A percentile compares a stretch with the other conserved stretches of the same genome.
phyloP scores from a whole-genome alignment of 805 yeast species.

The Ogataea paradorogensis region DNA sequence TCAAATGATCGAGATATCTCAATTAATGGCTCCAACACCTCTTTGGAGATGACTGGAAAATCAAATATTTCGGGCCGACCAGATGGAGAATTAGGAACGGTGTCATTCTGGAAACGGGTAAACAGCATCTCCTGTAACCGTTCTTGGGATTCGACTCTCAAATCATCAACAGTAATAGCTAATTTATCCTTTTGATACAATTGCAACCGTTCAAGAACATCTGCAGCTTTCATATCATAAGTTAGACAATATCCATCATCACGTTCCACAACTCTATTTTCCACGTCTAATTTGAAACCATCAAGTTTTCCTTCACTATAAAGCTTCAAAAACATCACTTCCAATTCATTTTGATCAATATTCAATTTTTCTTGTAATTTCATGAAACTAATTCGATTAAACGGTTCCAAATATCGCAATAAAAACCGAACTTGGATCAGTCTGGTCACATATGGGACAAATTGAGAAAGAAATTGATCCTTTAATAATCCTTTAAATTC shows the following conservation, averaged over 20 bases:
- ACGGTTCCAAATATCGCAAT: constrained; percentile 19
- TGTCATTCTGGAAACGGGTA: constrained; percentile 6
- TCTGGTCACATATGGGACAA: constrained; percentile 26
- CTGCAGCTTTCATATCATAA: constrained; percentile 6
- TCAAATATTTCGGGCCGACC: constrained; percentile 9
- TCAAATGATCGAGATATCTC: constrained; percentile 6
- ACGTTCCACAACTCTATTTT: constrained; percentile 18
- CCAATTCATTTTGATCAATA: constrained; percentile 19
- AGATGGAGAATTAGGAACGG: constrained; percentile 9
- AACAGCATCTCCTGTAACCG: constrained; percentile 5
- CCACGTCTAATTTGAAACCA: constrained; percentile 27
- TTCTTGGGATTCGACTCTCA: background rate
- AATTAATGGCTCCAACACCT: constrained; percentile 14
- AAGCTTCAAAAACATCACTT: constrained; percentile 25
- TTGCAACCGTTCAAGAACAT: constrained; percentile 16
- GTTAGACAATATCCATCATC: constrained; percentile 7
- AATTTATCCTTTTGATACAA: constrained; percentile 7
- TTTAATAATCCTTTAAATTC: constrained; percentile 11
- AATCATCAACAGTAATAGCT: background rate
- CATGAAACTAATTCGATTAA: constrained; percentile 23
- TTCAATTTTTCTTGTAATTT: constrained; percentile 21
- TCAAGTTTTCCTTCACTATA: constrained; percentile 25
- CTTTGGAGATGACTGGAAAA: constrained; percentile 11
- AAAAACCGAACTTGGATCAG: constrained; percentile 26
- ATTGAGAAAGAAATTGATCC: constrained; percentile 21